These are phyloP conservation scores for Coniochaeta sp. DNA, from an alignment of 2,329 filamentous ascomycete genomes.

Conservation along the genomic window DNA sequence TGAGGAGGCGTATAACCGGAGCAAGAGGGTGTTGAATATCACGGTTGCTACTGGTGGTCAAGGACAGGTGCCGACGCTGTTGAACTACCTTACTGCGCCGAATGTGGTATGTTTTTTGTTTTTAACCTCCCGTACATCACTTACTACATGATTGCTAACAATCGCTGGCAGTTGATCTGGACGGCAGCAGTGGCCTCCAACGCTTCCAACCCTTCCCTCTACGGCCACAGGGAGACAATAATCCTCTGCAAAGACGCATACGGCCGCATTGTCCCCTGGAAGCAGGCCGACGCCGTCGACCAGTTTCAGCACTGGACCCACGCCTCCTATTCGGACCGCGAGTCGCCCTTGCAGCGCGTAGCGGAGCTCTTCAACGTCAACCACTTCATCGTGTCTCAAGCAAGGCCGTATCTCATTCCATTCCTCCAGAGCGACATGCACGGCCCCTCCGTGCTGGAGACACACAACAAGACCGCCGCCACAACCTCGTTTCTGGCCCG, in stretches of 20 bases:
- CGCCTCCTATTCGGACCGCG: slow-evolving; percentile 57
- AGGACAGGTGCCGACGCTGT: slow-evolving; percentile 70
- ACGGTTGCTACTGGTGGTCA: slow-evolving; percentile 72
- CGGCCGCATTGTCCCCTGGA: slow-evolving; percentile 68
- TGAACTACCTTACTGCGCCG: slow-evolving; percentile 89
- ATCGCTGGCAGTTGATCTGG: slow-evolving; percentile 62
- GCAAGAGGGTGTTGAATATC: slow-evolving; percentile 84
- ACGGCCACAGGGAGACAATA: slow-evolving; percentile 53
- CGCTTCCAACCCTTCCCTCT: slow-evolving; percentile 55
- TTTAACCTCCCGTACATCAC: no score
- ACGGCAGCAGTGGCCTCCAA: slow-evolving; percentile 73
- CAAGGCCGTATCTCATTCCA: slow-evolving; percentile 80
- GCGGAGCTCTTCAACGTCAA: slow-evolving; percentile 87
- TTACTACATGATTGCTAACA: neutral
- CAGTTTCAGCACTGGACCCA: slow-evolving; percentile 63
- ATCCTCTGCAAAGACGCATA: slow-evolving; percentile 73
- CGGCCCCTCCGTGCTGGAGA: slow-evolving; percentile 57
- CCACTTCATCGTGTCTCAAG: slow-evolving; percentile 91
- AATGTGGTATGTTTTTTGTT: slow-evolving; percentile 60
- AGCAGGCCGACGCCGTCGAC: slow-evolving; percentile 45
- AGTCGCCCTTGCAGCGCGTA: slow-evolving; percentile 59
- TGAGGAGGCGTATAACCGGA: slow-evolving; percentile 81
- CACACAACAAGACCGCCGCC: slow-evolving; percentile 49
- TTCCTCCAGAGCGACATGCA: slow-evolving; percentile 78
- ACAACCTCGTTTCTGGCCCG: slow-evolving; percentile 53